Evolutionary conservation across 1,284 basidiomycete genomes (phyloP).

Genomic region (Boletellus deceptivus): DNA sequence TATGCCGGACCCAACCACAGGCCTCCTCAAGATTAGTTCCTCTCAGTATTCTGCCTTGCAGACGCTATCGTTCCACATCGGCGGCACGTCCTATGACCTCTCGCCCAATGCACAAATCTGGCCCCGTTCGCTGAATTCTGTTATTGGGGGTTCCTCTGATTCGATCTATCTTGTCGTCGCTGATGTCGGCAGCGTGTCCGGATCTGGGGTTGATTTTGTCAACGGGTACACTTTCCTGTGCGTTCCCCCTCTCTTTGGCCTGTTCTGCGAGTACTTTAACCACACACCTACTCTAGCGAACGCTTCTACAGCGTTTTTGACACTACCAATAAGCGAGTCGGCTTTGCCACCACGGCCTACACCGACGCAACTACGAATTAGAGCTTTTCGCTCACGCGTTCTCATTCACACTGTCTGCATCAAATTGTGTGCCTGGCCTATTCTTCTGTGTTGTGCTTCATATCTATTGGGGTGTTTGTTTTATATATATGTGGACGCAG

Average conservation of each 20-base stretch:
- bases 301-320: constrained; percentile 53
- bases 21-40: constrained; percentile 40
- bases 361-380: constrained; percentile 26
- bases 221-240: constrained; percentile 19
- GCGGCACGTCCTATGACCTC: background rate
- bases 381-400: background rate
- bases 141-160: background rate
- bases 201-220: constrained; percentile 43
- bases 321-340: constrained; percentile 43
- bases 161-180: background rate
- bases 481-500: too few relatives aligned
- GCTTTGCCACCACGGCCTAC: constrained; percentile 45
- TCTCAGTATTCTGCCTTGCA: constrained; percentile 38
- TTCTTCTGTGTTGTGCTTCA: background rate
- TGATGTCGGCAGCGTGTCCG: constrained; percentile 17
- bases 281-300: constrained; percentile 34
- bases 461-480: background rate
- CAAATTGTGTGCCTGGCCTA: background rate
- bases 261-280: constrained; percentile 24
- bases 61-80: constrained; percentile 29
- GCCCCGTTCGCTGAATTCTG: background rate
- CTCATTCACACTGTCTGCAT: too few relatives aligned
- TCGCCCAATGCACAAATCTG: background rate
- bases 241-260: constrained; percentile 3
- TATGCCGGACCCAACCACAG: constrained; percentile 45